These are phyloP conservation scores for Physcia stellaris DNA, from an alignment of 495 filamentous ascomycete genomes.

Conservation along the genomic window DNA sequence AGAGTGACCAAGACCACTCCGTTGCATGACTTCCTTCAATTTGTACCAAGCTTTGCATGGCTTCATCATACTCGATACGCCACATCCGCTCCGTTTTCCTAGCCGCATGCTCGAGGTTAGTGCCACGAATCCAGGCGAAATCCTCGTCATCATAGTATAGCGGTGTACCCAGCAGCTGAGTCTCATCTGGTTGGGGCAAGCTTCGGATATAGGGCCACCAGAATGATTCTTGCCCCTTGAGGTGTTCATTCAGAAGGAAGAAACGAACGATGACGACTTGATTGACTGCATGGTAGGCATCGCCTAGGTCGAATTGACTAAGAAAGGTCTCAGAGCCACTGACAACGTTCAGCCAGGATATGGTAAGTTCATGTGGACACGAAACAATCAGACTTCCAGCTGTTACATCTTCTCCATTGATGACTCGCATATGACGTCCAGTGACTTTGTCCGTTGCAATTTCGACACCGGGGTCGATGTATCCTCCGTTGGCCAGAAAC, in stretches of 20 bases:
- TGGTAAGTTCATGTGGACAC: constrained; percentile 12
- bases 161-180: constrained; percentile 33
- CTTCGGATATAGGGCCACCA: constrained; percentile 50
- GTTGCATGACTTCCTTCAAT: not conserved
- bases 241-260: constrained; percentile 44
- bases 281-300: not conserved
- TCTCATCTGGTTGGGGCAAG: constrained; percentile 36
- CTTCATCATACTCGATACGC: constrained; percentile 35
- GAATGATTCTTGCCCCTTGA: constrained; percentile 33
- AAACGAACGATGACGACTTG: constrained; percentile 22
- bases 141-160: constrained; percentile 45
- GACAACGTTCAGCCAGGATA: constrained; percentile 10
- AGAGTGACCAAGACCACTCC: constrained; percentile 38
- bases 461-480: constrained; percentile 9
- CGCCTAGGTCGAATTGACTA: not conserved
- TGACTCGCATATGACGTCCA: constrained; percentile 8
- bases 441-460: constrained; percentile 1
- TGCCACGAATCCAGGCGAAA: constrained; percentile 42
- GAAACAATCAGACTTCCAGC: constrained; percentile 9
- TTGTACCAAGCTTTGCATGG: constrained; percentile 12
- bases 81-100: constrained; percentile 29
- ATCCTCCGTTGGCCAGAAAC: constrained; percentile 13
- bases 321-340: constrained; percentile 1
- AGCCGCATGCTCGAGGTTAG: constrained; percentile 39
- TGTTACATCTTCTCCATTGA: not conserved